These are phyloP conservation scores for Groenewaldozyma auringiensis DNA, from an alignment of 1,139 yeast genomes.

Conservation along the genomic window DNA sequence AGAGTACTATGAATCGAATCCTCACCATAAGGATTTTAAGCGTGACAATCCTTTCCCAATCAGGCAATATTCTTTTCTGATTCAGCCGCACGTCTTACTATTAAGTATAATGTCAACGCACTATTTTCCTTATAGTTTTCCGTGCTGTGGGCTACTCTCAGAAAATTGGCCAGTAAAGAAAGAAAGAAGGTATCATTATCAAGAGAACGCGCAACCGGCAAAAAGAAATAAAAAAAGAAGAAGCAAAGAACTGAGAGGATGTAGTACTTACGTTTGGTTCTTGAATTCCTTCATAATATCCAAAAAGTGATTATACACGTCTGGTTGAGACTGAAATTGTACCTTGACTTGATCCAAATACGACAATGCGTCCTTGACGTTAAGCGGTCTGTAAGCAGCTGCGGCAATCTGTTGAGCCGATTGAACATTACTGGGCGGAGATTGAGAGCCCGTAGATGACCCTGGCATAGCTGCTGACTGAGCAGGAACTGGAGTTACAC, in stretches of 20 bases:
- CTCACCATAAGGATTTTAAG: not conserved
- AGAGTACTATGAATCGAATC: too few relatives aligned
- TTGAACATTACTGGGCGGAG: conserved; percentile 13
- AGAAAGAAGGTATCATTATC: not conserved
- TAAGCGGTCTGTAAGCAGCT: conserved; percentile 70
- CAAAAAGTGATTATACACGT: conserved; percentile 88
- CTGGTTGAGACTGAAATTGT: conserved; percentile 88
- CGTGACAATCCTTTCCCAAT: not conserved
- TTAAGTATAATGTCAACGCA: too few relatives aligned
- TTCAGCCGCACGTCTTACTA: not conserved
- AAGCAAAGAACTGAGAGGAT: not conserved
- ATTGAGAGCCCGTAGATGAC: conserved; percentile 20
- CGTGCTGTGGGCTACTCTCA: too few relatives aligned
- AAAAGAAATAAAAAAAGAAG: too few relatives aligned
- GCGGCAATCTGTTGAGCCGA: conserved; percentile 25
- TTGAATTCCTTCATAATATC: conserved; percentile 99
- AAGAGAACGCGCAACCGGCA: too few relatives aligned
- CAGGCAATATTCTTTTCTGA: not conserved
- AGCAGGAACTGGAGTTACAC: not conserved
- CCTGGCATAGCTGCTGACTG: conserved; percentile 8
- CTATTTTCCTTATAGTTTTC: too few relatives aligned
- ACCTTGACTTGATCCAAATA: conserved; percentile 93
- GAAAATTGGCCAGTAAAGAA: not conserved
- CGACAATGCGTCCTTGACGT: conserved; percentile 92
- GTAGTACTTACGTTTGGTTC: conserved; percentile 57